A percentile compares a stretch with the other conserved stretches of the same genome.
Evolutionary conservation across 345 rosid genomes (phyloP).

Genomic region (Garcia nutans): DNA sequence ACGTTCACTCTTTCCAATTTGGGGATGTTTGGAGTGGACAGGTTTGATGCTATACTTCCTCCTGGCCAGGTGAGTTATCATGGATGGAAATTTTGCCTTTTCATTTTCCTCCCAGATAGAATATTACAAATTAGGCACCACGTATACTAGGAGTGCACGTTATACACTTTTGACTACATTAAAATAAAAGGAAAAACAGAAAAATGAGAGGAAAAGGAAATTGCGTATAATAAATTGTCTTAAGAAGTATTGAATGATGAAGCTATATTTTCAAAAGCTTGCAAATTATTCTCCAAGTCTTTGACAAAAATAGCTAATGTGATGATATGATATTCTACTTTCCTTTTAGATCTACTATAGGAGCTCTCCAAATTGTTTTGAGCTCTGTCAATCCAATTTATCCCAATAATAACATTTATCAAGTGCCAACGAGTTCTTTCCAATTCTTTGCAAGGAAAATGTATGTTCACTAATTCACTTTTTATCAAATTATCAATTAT

Average conservation of each 20-base stretch:
- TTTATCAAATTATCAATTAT: neutral
- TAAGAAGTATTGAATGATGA: neutral
- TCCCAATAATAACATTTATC: neutral
- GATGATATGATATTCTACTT: neutral
- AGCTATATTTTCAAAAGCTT: neutral
- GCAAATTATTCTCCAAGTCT: neutral
- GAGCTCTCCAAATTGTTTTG: neutral
- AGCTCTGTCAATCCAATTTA: neutral
- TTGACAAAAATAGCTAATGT: no score
- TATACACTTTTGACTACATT: neutral
- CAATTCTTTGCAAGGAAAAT: neutral
- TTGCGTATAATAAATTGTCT: neutral
- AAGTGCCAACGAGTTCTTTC: neutral
- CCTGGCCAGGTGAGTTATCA: conserved; percentile 77
- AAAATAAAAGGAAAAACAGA: neutral
- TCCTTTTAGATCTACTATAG: neutral
- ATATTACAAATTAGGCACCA: neutral
- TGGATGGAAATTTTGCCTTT: neutral
- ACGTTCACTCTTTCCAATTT: conserved; percentile 92
- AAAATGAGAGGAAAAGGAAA: neutral
- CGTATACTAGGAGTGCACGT: neutral
- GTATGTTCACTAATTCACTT: neutral
- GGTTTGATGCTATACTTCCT: conserved; percentile 98
- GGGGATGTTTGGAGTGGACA: conserved; percentile 96
- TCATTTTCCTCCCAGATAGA: neutral